Percentiles rank a stretch among this genome's conserved stretches.
Evolutionary conservation across 306 rosid genomes (phyloP).

Genomic region (Lablab purpureus): DNA sequence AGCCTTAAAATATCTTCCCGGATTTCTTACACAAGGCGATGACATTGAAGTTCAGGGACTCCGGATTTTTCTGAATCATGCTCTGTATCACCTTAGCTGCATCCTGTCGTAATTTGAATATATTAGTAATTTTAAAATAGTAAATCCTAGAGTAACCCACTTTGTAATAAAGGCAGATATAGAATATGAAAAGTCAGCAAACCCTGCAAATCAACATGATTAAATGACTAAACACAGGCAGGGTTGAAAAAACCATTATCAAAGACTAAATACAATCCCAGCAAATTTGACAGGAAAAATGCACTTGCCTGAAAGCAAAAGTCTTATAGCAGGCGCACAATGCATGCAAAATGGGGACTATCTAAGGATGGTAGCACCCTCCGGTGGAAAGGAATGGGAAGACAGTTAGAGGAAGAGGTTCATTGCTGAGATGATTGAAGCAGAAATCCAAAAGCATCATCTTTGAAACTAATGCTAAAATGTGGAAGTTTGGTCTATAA

Average conservation of each 20-base stretch:
- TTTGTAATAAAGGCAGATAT: not conserved
- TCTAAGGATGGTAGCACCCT: not conserved
- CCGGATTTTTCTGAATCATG: constrained; percentile 76
- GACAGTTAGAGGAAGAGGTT: not conserved
- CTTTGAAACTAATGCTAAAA: constrained; percentile 12
- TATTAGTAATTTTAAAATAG: constrained; percentile 6
- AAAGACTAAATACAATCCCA: not conserved
- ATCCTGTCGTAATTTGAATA: constrained; percentile 59
- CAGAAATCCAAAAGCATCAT: constrained; percentile 3
- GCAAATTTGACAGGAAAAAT: not conserved
- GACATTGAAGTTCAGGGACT: constrained; percentile 77
- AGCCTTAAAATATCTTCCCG: constrained; percentile 21
- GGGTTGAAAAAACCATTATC: constrained; percentile 6
- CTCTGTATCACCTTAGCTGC: constrained; percentile 74
- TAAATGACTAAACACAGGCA: not conserved
- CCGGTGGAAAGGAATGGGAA: not conserved
- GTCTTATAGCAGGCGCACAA: constrained; percentile 8
- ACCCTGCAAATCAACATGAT: not conserved
- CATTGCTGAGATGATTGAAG: not conserved
- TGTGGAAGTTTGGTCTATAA: not conserved
- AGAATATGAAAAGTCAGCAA: not conserved
- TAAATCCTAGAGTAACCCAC: not conserved
- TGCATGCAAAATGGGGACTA: not conserved
- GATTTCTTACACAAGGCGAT: constrained; percentile 76
- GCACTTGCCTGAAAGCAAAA: not conserved